phyloP scores from a whole-genome alignment of 805 yeast species.

The Candida chilensis region DNA sequence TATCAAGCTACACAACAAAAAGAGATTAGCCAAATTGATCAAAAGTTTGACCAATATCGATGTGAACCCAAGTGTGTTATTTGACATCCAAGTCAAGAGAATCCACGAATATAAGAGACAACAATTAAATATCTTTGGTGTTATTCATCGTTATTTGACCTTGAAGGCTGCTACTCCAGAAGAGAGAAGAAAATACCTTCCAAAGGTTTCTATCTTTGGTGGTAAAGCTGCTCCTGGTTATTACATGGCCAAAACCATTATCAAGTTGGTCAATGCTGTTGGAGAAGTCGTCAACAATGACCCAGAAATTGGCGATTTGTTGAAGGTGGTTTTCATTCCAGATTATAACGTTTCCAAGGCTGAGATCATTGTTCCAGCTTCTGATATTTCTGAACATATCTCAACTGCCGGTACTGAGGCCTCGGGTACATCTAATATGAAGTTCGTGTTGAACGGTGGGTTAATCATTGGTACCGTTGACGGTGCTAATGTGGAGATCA shows the following conservation, averaged over 20 bases:
- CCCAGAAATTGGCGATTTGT: conserved; percentile 59
- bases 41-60: conserved; percentile 52
- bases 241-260: conserved; percentile 87
- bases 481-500: conserved; percentile 94
- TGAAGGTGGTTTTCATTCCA: conserved; percentile 83
- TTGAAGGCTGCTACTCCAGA: conserved; percentile 60
- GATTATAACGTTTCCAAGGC: conserved; percentile 94
- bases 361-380: conserved; percentile 82
- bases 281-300: conserved; percentile 76
- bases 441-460: conserved; percentile 91
- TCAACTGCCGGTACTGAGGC: conserved; percentile 98
- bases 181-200: conserved; percentile 55
- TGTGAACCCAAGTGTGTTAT: conserved; percentile 65
- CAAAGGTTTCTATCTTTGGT: conserved; percentile 80
- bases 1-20: conserved; percentile 65
- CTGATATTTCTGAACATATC: conserved; percentile 87
- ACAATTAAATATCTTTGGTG: conserved; percentile 87
- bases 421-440: conserved; percentile 94
- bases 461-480: conserved; percentile 92
- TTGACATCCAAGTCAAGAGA: conserved; percentile 90
- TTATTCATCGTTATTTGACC: conserved; percentile 70
- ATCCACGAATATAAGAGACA: conserved; percentile 95
- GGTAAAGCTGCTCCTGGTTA: conserved; percentile 99
- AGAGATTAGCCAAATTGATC: conserved; percentile 55
- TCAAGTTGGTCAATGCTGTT: conserved; percentile 76